Evolutionary conservation across 2,329 filamentous ascomycete species (phyloP), one percentile per base, ranked within the genome.

Genomic region (Purpureocillium lavendulum): DNA sequence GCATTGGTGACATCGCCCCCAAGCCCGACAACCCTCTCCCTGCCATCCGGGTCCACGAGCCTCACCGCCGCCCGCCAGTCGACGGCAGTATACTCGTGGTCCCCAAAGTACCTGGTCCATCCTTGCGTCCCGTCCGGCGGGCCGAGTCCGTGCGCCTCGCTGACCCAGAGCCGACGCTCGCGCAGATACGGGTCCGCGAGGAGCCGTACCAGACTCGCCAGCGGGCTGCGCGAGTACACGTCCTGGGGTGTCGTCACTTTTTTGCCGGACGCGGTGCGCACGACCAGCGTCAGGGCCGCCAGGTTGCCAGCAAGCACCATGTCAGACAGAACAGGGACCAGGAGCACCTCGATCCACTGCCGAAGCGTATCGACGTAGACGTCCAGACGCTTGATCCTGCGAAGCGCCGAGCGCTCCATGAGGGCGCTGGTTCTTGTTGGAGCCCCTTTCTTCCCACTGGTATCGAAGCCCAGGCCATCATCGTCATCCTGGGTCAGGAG

Each of bases 121-220:
- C 33, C 14, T 30, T 26, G 21, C 21, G 21, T 30, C 1, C 30
- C 41, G 30, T 32, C 26, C 11, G 31, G 26, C n/a, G 26, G 36
- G 24, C 1, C 13, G 28, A 7, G 42, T 38, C 55, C 53, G 44
- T 69, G 67, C 31, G 47, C 49, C 15, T 49, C 49, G 39, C 56
- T 56, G 30, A 68, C 58, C 46, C 53, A 53, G 21, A 72, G 47
- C 40, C 60, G 54, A 12, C 61, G 64, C 32, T 45, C 56, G 35
- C 64, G 53, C 29, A 73, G 53, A 35, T 70, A 63, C 35, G 69
- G 69, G 41, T 72, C 69, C 32, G 59, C 52, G 39, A 73, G 49
- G 14, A 72, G 50, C 38, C 54, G 52, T 34, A 71, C 47, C 8
- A 72, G 46, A 3, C 60, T 56, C 40, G 49, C 49, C 17, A 61